Evolutionary conservation across 2,329 filamentous ascomycete genomes (phyloP).

Genomic region (Alternaria sp.): DNA sequence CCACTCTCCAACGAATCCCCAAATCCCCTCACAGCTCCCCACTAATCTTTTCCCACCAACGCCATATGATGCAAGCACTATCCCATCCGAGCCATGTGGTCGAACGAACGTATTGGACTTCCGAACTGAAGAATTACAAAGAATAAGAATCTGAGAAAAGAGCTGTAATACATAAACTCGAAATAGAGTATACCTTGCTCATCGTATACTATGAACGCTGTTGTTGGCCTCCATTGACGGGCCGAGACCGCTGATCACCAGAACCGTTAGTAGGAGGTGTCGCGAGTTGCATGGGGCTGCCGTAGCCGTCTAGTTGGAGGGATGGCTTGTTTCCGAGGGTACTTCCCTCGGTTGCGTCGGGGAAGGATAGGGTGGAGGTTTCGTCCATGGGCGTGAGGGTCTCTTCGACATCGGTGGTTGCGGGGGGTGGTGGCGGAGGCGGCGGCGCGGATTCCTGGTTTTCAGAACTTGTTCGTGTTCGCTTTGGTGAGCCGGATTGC

Average conservation of each 20-base stretch:
- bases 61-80: conserved; percentile 7
- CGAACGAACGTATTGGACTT: neutral
- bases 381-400: conserved; percentile 37
- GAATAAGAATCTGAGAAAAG: neutral
- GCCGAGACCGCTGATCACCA: conserved; percentile 19
- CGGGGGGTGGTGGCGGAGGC: conserved; percentile 46
- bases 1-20: neutral
- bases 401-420: conserved; percentile 39
- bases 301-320: conserved; percentile 13
- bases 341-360: conserved; percentile 23
- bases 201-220: neutral
- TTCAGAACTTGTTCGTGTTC: conserved; percentile 37
- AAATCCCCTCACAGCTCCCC: neutral
- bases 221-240: neutral
- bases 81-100: neutral
- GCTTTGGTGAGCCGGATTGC: conserved; percentile 38
- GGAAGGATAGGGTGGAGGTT: neutral
- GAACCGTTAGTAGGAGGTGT: conserved; percentile 51
- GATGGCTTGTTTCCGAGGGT: conserved; percentile 10
- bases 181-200: neutral
- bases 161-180: neutral
- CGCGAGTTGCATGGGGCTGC: conserved; percentile 53
- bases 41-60: neutral
- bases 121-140: conserved; percentile 6
- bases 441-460: conserved; percentile 52